phyloP scores from a whole-genome alignment of 1,284 basidiomycete species.

The Singerocomus rubriflavus region DNA sequence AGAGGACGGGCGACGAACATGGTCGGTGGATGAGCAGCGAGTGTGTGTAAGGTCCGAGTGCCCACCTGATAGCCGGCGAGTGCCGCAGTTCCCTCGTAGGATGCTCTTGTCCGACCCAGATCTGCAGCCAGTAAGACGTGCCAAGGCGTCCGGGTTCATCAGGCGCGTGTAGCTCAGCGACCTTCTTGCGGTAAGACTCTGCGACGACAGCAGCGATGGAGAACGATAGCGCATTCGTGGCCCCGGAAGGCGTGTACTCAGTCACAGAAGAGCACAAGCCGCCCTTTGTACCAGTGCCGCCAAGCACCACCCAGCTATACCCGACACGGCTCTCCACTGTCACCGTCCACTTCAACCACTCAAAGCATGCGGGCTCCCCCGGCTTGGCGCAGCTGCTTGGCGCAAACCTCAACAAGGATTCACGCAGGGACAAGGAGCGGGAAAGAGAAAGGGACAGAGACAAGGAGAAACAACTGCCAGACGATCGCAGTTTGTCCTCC shows the following conservation, averaged over 20 bases:
- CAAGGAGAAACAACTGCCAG: conserved; percentile 44
- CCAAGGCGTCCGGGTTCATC: not conserved
- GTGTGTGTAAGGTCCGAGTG: conserved; percentile 28
- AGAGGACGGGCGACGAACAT: conserved; percentile 23
- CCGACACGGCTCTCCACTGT: conserved; percentile 64
- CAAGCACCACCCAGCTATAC: conserved; percentile 48
- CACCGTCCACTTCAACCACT: conserved; percentile 57
- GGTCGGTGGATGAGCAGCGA: conserved; percentile 18
- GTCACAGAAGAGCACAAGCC: conserved; percentile 83
- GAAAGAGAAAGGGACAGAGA: conserved; percentile 59
- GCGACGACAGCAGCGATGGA: conserved; percentile 49
- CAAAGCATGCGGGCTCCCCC: conserved; percentile 52
- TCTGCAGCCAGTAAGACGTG: not conserved
- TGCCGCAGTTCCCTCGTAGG: not conserved
- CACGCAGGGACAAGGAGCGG: conserved; percentile 49
- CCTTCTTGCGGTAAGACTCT: conserved; percentile 19
- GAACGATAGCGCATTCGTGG: conserved; percentile 77
- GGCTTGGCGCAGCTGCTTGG: conserved; percentile 67
- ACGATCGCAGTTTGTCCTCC: conserved; percentile 72
- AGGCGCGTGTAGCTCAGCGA: conserved; percentile 1
- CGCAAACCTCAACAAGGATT: conserved; percentile 40
- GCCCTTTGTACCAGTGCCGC: conserved; percentile 43
- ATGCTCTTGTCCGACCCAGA: not conserved
- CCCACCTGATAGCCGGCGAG: conserved; percentile 11
- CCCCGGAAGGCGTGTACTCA: conserved; percentile 83